Conservation (phyloP, 306 rosid genomes). For the Dalbergia cochinchinensis region DNA sequence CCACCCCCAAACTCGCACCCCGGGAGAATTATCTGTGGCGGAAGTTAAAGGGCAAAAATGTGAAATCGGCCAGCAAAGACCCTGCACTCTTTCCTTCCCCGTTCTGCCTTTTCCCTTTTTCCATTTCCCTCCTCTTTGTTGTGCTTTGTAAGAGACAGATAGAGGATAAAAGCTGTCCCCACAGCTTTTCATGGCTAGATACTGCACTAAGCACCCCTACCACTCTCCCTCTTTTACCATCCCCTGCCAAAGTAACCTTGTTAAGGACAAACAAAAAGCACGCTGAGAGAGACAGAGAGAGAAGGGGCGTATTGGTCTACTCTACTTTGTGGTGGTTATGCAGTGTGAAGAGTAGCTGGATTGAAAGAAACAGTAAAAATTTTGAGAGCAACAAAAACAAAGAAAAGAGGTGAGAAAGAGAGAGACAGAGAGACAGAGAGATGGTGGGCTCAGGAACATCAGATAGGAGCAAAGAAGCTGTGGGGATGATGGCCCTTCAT, state of each 20-base stretch:
- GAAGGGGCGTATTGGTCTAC: neutral
- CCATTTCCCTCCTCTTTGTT: neutral
- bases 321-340: slow-evolving; percentile 21
- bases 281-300: neutral
- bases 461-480: slow-evolving; percentile 99
- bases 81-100: neutral
- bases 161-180: slow-evolving; percentile 20
- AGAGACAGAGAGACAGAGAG: slow-evolving; percentile 53
- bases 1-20: slow-evolving; percentile 30
- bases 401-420: slow-evolving; percentile 13
- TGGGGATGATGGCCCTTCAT: slow-evolving; percentile 99
- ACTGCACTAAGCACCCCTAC: neutral
- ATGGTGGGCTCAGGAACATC: slow-evolving; percentile 99
- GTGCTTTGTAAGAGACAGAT: slow-evolving; percentile 28
- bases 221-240: slow-evolving; percentile 11
- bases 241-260: slow-evolving; percentile 14
- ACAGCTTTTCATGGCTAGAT: neutral
- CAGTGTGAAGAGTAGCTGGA: neutral
- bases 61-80: neutral
- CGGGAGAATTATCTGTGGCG: too few species aligned
- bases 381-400: neutral
- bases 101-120: neutral
- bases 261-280: slow-evolving; percentile 5
- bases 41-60: slow-evolving; percentile 42
- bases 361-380: neutral